Conservation (phyloP, 2,329 filamentous ascomycete genomes). For the Lanzia echinophila region DNA sequence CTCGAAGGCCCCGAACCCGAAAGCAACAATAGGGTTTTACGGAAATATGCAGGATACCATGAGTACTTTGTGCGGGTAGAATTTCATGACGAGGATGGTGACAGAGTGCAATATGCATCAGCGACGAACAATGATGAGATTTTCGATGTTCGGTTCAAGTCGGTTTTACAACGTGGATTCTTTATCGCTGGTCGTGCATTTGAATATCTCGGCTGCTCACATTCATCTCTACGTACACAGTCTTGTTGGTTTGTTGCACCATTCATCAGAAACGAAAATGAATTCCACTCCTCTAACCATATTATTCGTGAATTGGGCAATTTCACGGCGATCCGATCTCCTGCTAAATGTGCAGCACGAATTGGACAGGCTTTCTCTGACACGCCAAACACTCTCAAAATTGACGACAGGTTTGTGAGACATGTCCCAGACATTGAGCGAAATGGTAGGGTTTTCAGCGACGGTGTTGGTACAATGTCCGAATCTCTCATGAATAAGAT, state of each 20-base stretch:
- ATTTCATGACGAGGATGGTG: constrained; percentile 68
- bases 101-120: constrained; percentile 52
- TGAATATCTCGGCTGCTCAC: constrained; percentile 69
- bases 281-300: constrained; percentile 26
- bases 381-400: constrained; percentile 55
- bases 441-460: constrained; percentile 61
- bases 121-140: constrained; percentile 44
- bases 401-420: constrained; percentile 31
- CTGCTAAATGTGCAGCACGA: constrained; percentile 51
- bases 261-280: constrained; percentile 33
- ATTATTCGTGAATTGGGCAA: constrained; percentile 42
- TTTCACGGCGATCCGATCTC: constrained; percentile 44
- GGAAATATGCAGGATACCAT: constrained; percentile 53
- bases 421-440: constrained; percentile 46
- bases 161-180: constrained; percentile 52
- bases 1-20: constrained; percentile 59
- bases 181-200: constrained; percentile 56
- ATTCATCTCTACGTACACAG: constrained; percentile 68
- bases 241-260: constrained; percentile 60
- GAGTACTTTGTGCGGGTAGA: constrained; percentile 64
- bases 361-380: constrained; percentile 67
- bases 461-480: constrained; percentile 74
- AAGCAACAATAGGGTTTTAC: constrained; percentile 62
- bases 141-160: constrained; percentile 52
- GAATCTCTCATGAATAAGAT: constrained; percentile 50